These are phyloP conservation scores for Myrmaecium sp. DNA, from an alignment of 2,329 filamentous ascomycete genomes.

Conservation along the genomic window DNA sequence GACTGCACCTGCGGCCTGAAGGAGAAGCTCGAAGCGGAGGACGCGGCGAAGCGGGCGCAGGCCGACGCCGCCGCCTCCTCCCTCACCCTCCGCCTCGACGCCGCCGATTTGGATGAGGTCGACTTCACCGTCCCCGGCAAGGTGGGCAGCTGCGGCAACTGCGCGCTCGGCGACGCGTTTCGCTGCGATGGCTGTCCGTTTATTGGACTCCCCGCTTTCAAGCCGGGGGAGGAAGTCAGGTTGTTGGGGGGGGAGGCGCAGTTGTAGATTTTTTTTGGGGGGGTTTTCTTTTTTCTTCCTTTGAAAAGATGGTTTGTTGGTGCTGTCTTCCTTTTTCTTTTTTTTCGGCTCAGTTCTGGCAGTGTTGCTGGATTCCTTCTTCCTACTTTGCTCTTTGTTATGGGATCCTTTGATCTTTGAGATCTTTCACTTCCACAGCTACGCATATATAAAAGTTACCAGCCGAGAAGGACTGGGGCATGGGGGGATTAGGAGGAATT, in stretches of 20 bases:
- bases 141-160: conserved; percentile 87
- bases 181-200: conserved; percentile 56
- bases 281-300: no score
- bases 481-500: no score
- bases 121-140: conserved; percentile 98
- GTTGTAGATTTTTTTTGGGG: conserved; percentile 42
- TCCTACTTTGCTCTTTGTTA: no score
- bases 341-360: no score
- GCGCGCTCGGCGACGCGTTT: conserved; percentile 74
- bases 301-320: no score
- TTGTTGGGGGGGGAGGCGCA: conserved; percentile 76
- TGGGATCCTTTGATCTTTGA: no score
- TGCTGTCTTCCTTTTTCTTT: no score
- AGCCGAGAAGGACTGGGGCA: no score
- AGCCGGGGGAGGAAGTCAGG: conserved; percentile 86
- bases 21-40: conserved; percentile 71
- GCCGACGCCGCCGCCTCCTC: conserved; percentile 49
- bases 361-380: no score
- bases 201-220: conserved; percentile 86
- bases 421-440: no score
- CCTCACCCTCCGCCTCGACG: conserved; percentile 51
- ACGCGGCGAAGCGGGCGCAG: conserved; percentile 46
- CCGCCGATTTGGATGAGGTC: conserved; percentile 70
- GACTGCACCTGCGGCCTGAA: conserved; percentile 94
- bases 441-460: no score